These are phyloP conservation scores for Harringtonia aguacate DNA, from an alignment of 2,329 filamentous ascomycete genomes.

Conservation along the genomic window DNA sequence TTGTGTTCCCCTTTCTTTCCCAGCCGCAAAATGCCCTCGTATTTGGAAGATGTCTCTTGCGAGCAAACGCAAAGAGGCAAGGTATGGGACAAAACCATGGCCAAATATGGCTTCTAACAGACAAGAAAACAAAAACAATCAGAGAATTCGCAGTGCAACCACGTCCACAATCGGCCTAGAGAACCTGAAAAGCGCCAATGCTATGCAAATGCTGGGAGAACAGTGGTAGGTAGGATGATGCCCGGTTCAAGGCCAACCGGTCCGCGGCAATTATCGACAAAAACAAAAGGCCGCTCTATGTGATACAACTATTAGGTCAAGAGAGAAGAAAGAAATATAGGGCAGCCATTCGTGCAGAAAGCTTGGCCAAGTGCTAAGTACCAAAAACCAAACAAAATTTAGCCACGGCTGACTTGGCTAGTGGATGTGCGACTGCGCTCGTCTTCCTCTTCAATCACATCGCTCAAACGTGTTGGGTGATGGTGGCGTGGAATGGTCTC, in stretches of 20 bases:
- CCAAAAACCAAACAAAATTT: background rate
- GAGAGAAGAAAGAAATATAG: background rate
- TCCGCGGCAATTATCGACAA: background rate
- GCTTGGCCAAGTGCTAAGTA: no score
- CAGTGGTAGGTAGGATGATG: background rate
- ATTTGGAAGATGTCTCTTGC: no score
- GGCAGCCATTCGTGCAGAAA: no score
- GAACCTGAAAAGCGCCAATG: slow-evolving; percentile 4
- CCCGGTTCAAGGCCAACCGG: background rate
- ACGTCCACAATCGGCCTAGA: background rate
- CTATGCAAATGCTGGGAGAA: slow-evolving; percentile 1
- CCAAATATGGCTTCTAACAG: background rate
- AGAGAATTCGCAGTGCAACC: no score
- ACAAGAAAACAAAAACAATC: background rate
- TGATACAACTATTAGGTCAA: background rate
- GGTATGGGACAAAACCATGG: no score
- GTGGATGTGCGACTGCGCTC: slow-evolving; percentile 68
- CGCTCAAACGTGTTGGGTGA: slow-evolving; percentile 78
- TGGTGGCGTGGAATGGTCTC: slow-evolving; percentile 64
- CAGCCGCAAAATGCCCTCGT: no score
- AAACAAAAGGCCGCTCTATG: background rate
- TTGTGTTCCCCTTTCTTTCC: no score
- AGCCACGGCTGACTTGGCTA: slow-evolving; percentile 44
- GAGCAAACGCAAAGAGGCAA: no score
- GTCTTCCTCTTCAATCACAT: slow-evolving; percentile 79